These are phyloP conservation scores for Triticum timopheevii DNA, from an alignment of 176 grass and related monocot genomes.

Conservation along the genomic window DNA sequence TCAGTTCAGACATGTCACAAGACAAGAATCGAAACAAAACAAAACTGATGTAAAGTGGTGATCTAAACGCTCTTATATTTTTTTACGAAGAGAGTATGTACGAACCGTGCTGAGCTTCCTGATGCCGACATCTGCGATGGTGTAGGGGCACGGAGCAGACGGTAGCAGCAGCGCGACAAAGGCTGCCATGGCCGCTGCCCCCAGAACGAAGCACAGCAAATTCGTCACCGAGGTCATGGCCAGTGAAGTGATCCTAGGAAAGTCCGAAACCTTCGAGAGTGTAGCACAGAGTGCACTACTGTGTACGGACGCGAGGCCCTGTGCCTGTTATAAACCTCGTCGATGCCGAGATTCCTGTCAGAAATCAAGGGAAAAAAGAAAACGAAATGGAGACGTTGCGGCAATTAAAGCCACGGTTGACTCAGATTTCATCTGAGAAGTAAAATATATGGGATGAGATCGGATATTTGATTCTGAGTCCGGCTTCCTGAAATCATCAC, in stretches of 20 bases:
- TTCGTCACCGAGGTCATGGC: neutral
- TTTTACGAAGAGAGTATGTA: no score
- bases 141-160: neutral
- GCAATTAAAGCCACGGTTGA: neutral
- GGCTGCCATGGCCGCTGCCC: neutral
- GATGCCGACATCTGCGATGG: neutral
- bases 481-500: no score
- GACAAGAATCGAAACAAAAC: neutral
- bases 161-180: neutral
- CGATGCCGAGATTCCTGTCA: neutral
- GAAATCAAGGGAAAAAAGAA: neutral
- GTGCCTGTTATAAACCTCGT: neutral
- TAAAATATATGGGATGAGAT: neutral
- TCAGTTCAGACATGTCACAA: neutral
- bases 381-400: neutral
- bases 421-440: neutral
- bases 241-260: neutral
- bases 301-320: neutral
- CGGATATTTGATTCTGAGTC: no score
- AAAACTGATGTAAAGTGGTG: neutral
- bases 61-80: no score
- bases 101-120: neutral
- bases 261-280: neutral
- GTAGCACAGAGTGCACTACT: neutral
- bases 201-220: neutral